Evolutionary conservation across 2,329 filamentous ascomycete genomes (phyloP).

Genomic region (Paraphaeosphaeria minitans): DNA sequence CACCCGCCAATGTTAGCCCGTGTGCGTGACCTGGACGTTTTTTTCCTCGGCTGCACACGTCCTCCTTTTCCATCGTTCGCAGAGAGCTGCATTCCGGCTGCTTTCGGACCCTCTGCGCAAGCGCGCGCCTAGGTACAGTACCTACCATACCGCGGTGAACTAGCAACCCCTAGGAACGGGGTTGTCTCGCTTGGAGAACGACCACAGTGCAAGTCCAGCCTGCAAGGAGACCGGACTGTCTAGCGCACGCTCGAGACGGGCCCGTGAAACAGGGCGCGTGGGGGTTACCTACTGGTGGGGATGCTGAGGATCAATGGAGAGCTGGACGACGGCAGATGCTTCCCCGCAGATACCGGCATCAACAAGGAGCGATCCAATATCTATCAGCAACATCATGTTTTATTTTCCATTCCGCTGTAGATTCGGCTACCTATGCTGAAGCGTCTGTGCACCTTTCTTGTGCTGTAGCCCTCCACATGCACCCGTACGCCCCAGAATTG

Average conservation of each 20-base stretch:
- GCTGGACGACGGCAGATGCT: no score
- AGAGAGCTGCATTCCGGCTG: background rate
- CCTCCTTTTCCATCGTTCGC: background rate
- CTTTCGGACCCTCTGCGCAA: background rate
- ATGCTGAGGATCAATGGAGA: no score
- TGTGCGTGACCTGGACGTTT: background rate
- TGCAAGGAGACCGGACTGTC: background rate
- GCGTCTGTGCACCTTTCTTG: background rate
- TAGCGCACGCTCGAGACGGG: background rate
- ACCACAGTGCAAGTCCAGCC: background rate
- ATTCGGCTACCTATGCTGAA: background rate
- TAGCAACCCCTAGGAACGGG: background rate
- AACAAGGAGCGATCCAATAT: no score
- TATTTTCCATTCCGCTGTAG: background rate
- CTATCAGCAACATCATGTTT: no score
- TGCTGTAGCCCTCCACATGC: no score
- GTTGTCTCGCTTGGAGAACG: background rate
- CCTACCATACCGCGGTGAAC: background rate
- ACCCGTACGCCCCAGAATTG: background rate
- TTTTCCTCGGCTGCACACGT: background rate
- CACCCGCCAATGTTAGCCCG: background rate
- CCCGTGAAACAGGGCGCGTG: no score
- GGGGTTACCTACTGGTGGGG: no score
- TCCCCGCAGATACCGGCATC: no score
- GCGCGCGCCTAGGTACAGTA: background rate